Base-by-base conservation (phyloP, 2,329 filamentous ascomycete species). In the Scortechinia acanthostroma region DNA sequence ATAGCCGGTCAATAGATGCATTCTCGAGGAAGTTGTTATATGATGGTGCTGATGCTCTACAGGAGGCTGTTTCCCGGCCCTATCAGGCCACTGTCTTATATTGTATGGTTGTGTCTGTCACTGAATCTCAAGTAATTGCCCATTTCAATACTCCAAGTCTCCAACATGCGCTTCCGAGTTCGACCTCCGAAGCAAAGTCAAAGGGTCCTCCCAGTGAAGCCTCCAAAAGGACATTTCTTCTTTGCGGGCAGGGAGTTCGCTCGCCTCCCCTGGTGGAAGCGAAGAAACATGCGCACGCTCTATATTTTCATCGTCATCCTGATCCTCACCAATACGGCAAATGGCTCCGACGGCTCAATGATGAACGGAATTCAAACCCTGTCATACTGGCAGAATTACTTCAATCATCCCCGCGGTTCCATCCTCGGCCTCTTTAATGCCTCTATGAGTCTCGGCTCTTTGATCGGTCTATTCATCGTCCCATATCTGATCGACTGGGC, bases 261-360 rank as follows among this genome's bases (percentile, higher is more conserved):
- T 15, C 56, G 57, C 5, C 49, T 58, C 4, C 45, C 49, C 16
- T 61, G 59, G 59, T 59, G 54, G 51, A 53, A 50, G 37, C 45
- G 47, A 4, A 49, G 46, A 25, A 57, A 59, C 37, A 53, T 61
- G 49, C 52, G 58, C 3, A 50, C 42, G 19, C 50, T 60, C 3
- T 61, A 61, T 49, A 46, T 59, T 46, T 58, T 53, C 47, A 57
- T 59, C 22, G 23, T 57, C 13, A 49, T 60, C 13, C 47, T 60
- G 17, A 55, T 60, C 23, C 47, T 55, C 47, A 57, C 47, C 44
- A 58, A 58, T 50, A 58, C 53, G 1, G 55, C 58, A n/a, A n/a
- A n/a, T n/a, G 49, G 51, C 3, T 53, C 52, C 37, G 50, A 53
- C 49, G 48, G 49, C 20, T 43, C 43, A 2, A 45, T 37, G 20